phyloP scores from a whole-genome alignment of 2,329 filamentous ascomycete species.

The Phoma sp. region DNA sequence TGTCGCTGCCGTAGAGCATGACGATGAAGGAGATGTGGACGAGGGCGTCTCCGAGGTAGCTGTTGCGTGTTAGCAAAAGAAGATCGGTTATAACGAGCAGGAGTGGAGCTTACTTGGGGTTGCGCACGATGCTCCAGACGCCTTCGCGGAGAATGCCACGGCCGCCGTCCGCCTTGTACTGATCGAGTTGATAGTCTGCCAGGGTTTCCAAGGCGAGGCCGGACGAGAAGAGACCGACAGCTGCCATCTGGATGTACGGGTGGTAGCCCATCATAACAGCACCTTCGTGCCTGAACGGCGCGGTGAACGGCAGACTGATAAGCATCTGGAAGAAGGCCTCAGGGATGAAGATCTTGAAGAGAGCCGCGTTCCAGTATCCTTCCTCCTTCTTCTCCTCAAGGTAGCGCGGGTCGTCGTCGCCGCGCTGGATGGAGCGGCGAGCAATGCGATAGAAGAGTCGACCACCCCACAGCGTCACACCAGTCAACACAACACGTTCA shows the following conservation, averaged over 20 bases:
- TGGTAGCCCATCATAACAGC: conserved; percentile 47
- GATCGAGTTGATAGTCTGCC: conserved; percentile 62
- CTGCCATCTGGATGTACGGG: conserved; percentile 46
- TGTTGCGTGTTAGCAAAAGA: conserved; percentile 31
- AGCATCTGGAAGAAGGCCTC: conserved; percentile 64
- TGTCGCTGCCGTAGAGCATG: conserved; percentile 61
- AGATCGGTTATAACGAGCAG: not conserved
- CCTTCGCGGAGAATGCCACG: conserved; percentile 59
- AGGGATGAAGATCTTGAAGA: conserved; percentile 62
- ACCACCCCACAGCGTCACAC: conserved; percentile 64
- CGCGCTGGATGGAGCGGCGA: conserved; percentile 56
- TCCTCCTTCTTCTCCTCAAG: conserved; percentile 57
- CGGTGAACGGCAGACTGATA: conserved; percentile 63
- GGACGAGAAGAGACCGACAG: conserved; percentile 62
- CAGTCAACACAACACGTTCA: conserved; percentile 62
- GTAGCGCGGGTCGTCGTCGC: conserved; percentile 64
- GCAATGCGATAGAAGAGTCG: conserved; percentile 63
- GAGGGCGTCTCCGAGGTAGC: conserved; percentile 66
- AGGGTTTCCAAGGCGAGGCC: conserved; percentile 63
- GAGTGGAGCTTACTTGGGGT: conserved; percentile 62
- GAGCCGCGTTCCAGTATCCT: conserved; percentile 63
- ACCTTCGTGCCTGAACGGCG: conserved; percentile 59
- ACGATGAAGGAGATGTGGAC: conserved; percentile 66
- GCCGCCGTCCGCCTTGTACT: conserved; percentile 54
- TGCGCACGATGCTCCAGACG: conserved; percentile 66